A percentile compares a stretch with the other conserved stretches of the same genome.
Evolutionary conservation across 768 basidiomycete genomes (phyloP).

Genomic region (Scleroderma citrinum): DNA sequence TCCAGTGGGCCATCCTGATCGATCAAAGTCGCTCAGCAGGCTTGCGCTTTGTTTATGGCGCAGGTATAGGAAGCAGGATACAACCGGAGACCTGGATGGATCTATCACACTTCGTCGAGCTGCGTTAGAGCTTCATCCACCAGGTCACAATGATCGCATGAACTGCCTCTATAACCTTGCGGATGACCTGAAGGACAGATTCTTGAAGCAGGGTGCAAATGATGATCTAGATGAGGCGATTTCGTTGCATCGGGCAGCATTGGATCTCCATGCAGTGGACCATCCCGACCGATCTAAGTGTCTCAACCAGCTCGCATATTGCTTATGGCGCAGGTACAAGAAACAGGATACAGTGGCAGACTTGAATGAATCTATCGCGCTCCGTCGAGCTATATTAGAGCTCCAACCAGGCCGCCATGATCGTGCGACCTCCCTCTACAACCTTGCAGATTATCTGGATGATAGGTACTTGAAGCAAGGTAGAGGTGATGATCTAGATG

Average conservation of each 20-base stretch:
- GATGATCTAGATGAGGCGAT: no score
- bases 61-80: background rate
- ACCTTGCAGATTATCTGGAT: background rate
- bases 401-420: background rate
- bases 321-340: background rate
- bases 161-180: constrained; percentile 46
- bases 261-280: no score
- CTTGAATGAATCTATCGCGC: background rate
- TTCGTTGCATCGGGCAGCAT: no score
- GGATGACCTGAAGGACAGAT: constrained; percentile 10
- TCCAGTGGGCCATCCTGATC: background rate
- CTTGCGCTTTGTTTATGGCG: background rate
- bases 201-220: background rate
- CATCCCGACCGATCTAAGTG: no score
- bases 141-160: constrained; percentile 42
- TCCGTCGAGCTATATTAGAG: background rate
- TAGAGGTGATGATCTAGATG: background rate
- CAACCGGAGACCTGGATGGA: background rate
- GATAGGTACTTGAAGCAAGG: background rate
- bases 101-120: background rate
- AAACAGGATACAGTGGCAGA: background rate
- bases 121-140: background rate
- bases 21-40: background rate
- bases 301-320: no score
- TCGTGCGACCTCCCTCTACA: background rate